These are phyloP conservation scores for Fusarium sp. DNA, from an alignment of 2,329 filamentous ascomycete species.

Conservation along the genomic window DNA sequence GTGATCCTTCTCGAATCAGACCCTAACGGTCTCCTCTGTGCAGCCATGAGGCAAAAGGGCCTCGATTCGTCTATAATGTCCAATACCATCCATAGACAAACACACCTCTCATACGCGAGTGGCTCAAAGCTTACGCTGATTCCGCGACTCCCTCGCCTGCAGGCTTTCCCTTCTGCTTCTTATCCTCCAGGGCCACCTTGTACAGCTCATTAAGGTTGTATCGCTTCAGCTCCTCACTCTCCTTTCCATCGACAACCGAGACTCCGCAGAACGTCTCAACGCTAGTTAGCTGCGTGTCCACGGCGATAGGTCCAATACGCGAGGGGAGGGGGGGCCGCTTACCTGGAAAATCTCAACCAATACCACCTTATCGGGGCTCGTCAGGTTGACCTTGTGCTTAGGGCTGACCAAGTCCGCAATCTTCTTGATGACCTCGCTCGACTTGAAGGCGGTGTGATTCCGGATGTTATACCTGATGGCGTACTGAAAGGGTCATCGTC, in stretches of 20 bases:
- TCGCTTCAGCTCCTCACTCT: conserved; percentile 80
- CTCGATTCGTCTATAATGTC: conserved; percentile 15
- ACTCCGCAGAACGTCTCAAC: conserved; percentile 80
- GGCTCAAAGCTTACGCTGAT: conserved; percentile 35
- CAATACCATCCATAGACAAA: conserved; percentile 21
- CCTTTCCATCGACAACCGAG: conserved; percentile 77
- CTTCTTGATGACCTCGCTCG: conserved; percentile 76
- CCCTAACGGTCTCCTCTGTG: conserved; percentile 16
- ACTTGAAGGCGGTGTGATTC: conserved; percentile 76
- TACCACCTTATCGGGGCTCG: conserved; percentile 81
- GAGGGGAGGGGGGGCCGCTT: conserved; percentile 44
- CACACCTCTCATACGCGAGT: conserved; percentile 13
- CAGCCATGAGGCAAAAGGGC: conserved; percentile 5
- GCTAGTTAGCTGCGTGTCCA: conserved; percentile 39
- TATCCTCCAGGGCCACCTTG: conserved; percentile 48
- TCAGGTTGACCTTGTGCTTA: conserved; percentile 82
- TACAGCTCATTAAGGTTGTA: conserved; percentile 85
- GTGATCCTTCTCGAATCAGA: not conserved
- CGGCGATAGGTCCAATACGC: conserved; percentile 36
- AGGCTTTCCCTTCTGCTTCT: conserved; percentile 31
- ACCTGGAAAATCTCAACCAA: conserved; percentile 86
- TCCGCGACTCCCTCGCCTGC: conserved; percentile 30
- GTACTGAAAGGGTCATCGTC: conserved; percentile 66
- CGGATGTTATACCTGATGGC: conserved; percentile 85
- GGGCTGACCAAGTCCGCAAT: conserved; percentile 75